phyloP scores from a whole-genome alignment of 257 asterid species.

The Ocimum tenuiflorum region DNA sequence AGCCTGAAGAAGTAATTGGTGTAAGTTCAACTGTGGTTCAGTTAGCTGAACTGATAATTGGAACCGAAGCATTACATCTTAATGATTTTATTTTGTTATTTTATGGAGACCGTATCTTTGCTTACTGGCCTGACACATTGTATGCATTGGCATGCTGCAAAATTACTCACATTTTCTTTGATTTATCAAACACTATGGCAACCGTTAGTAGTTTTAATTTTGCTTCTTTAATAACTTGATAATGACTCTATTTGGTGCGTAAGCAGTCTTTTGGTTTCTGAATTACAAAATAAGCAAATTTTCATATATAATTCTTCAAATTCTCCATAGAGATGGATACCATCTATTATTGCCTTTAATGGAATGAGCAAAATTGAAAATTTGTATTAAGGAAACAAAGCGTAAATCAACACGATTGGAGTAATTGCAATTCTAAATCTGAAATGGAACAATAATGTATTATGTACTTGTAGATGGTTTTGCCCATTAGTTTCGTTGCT shows the following conservation, averaged over 20 bases:
- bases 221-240: background rate
- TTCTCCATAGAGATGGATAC: background rate
- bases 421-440: background rate
- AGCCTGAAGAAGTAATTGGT: conserved; percentile 92
- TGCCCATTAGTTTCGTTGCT: background rate
- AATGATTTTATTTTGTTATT: background rate
- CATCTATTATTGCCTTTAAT: conserved; percentile 14
- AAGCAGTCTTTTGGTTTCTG: background rate
- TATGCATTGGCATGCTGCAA: background rate
- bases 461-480: background rate
- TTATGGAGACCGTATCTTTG: background rate
- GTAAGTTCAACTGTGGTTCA: conserved; percentile 36
- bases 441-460: background rate
- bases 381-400: background rate
- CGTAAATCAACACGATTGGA: background rate
- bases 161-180: background rate
- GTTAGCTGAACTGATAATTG: conserved; percentile 1
- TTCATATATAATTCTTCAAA: background rate
- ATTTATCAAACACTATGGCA: background rate
- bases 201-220: background rate
- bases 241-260: background rate
- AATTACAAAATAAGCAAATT: background rate
- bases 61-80: background rate
- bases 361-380: background rate
- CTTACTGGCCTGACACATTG: background rate